Evolutionary conservation across 2,329 filamentous ascomycete species (phyloP).

Genomic region (Raffaelea deltoideospora): DNA sequence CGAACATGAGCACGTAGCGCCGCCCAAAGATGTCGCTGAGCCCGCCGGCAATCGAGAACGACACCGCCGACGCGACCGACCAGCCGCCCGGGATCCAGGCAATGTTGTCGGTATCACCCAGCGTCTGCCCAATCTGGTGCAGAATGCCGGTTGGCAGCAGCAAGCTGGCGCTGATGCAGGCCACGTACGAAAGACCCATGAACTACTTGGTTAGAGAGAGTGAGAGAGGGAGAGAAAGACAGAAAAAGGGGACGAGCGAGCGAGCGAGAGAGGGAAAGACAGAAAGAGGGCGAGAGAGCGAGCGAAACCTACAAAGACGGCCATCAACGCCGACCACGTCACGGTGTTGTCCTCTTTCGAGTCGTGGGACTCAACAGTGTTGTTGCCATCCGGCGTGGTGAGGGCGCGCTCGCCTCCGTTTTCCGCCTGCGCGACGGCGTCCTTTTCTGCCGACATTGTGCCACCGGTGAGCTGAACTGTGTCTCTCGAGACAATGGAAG

Average conservation of each 20-base stretch:
- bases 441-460: no score
- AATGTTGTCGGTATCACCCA: constrained; percentile 10
- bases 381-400: neutral
- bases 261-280: neutral
- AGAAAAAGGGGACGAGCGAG: neutral
- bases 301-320: neutral
- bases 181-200: constrained; percentile 5
- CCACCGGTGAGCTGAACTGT: no score
- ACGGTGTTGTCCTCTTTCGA: neutral
- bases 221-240: neutral
- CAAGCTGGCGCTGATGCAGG: constrained; percentile 7
- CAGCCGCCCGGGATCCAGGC: constrained; percentile 12
- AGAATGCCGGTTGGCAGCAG: constrained; percentile 12
- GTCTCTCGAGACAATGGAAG: no score
- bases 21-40: constrained; percentile 12
- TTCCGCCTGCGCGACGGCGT: neutral
- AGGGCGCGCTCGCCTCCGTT: neutral
- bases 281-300: neutral
- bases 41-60: constrained; percentile 11
- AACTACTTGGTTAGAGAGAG: constrained; percentile 1
- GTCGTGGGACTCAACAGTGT: neutral
- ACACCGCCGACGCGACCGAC: constrained; percentile 8
- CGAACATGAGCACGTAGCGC: constrained; percentile 8
- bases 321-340: neutral
- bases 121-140: constrained; percentile 10